Evolutionary conservation across 768 basidiomycete species (phyloP).

Genomic region (Lentinula boryana): DNA sequence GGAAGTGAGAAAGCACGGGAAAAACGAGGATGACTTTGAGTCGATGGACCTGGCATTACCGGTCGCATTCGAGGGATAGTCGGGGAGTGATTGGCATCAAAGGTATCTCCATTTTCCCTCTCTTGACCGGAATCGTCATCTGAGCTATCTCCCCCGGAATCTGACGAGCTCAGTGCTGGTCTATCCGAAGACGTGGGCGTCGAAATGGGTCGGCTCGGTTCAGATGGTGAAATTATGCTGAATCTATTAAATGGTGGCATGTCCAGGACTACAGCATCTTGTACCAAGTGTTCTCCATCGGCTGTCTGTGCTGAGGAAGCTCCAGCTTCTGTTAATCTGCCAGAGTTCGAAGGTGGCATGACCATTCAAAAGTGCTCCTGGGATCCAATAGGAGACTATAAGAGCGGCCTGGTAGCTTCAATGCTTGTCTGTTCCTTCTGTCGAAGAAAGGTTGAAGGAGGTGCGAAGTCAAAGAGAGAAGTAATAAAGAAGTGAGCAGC

Average conservation of each 20-base stretch:
- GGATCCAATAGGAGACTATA: not conserved
- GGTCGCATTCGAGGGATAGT: not conserved
- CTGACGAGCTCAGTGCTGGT: slow-evolving; percentile 33
- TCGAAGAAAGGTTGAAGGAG: not conserved
- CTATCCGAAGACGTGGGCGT: slow-evolving; percentile 34
- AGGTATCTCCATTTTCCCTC: slow-evolving; percentile 16
- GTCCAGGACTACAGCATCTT: slow-evolving; percentile 41
- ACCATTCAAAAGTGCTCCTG: not conserved
- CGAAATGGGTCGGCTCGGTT: slow-evolving; percentile 32
- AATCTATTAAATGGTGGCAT: slow-evolving; percentile 50
- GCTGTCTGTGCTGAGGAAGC: slow-evolving; percentile 20
- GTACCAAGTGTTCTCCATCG: slow-evolving; percentile 37
- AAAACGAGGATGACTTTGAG: slow-evolving; percentile 42
- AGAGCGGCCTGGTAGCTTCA: not conserved
- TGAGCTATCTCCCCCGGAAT: slow-evolving; percentile 46
- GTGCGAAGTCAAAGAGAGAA: not conserved
- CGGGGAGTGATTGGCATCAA: slow-evolving; percentile 11
- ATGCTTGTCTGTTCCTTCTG: not conserved
- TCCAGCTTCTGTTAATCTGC: not conserved
- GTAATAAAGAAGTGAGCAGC: not conserved
- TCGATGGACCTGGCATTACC: not conserved
- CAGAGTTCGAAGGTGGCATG: slow-evolving; percentile 1
- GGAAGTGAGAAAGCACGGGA: slow-evolving; percentile 78
- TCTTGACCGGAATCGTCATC: slow-evolving; percentile 34
- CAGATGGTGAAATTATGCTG: slow-evolving; percentile 43